phyloP scores from a whole-genome alignment of 2,329 filamentous ascomycete species.

The Claviceps sp. region DNA sequence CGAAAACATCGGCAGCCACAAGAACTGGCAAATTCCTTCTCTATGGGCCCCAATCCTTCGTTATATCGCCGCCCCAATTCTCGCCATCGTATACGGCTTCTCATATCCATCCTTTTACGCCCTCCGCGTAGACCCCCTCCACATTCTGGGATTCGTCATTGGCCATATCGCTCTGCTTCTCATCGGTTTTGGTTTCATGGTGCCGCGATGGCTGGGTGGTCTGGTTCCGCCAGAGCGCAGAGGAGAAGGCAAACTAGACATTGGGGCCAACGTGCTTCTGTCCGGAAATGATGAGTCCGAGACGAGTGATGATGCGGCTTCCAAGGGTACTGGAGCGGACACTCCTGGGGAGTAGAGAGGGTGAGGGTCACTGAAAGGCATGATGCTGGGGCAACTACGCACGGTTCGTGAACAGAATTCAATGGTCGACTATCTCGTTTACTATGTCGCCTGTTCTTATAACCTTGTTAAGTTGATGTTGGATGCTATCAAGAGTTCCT shows the following conservation, averaged over 20 bases:
- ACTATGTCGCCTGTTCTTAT: no score
- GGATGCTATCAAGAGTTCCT: no score
- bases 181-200: constrained; percentile 33
- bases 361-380: no score
- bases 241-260: constrained; percentile 27
- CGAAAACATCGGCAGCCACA: constrained; percentile 30
- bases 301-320: neutral
- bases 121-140: constrained; percentile 34
- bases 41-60: constrained; percentile 38
- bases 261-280: constrained; percentile 9
- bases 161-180: constrained; percentile 32
- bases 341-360: no score
- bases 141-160: constrained; percentile 35
- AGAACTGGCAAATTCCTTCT: constrained; percentile 41
- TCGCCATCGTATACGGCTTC: constrained; percentile 39
- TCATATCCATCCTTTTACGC: constrained; percentile 36
- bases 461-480: no score
- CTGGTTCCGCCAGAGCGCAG: constrained; percentile 34
- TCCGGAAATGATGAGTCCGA: neutral
- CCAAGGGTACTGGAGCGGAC: no score
- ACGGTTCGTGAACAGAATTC: no score
- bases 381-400: no score
- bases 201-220: constrained; percentile 40
- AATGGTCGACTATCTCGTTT: no score
- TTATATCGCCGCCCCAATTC: constrained; percentile 34